Percentiles rank a stretch among this genome's conserved stretches.
Conservation (phyloP, 305 asterid species). For the Withania somnifera region DNA sequence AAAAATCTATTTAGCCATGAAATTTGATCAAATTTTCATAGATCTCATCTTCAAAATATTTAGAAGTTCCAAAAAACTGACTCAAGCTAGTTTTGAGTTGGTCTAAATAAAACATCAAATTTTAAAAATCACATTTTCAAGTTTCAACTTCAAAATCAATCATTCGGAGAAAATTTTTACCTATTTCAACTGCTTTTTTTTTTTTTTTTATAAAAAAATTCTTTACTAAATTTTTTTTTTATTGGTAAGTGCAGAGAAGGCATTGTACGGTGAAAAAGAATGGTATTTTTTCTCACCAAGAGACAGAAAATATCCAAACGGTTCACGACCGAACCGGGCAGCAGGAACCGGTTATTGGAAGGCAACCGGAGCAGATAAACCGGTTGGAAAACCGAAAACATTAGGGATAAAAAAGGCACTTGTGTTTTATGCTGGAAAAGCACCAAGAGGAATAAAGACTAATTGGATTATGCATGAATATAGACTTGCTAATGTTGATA, state of each 20-base stretch:
- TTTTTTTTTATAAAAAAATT: background rate
- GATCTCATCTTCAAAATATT: too few relatives aligned
- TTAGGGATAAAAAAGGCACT: constrained; percentile 39
- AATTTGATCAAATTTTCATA: too few relatives aligned
- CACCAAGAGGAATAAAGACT: constrained; percentile 37
- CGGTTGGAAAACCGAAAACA: constrained; percentile 33
- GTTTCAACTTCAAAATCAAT: too few relatives aligned
- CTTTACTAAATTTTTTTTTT: background rate
- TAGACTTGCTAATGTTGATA: constrained; percentile 38
- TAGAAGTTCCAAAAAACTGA: too few relatives aligned
- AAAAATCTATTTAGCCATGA: background rate
- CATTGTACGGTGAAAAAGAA: constrained; percentile 74
- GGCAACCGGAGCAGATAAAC: constrained; percentile 51
- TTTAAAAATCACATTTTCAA: too few relatives aligned
- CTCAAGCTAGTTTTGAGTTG: too few relatives aligned
- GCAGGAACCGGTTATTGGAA: constrained; percentile 48
- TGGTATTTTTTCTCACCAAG: constrained; percentile 47
- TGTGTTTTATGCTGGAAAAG: constrained; percentile 44
- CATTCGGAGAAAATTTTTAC: background rate
- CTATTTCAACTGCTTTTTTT: background rate
- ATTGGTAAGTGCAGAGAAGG: constrained; percentile 31
- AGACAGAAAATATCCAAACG: constrained; percentile 45
- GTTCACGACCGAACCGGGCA: constrained; percentile 40
- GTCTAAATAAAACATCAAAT: too few relatives aligned
- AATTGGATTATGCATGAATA: constrained; percentile 58